A percentile compares a stretch with the other conserved stretches of the same genome.
Evolutionary conservation across 129 eudicot species (phyloP).

Genomic region (Artemisia argyi): DNA sequence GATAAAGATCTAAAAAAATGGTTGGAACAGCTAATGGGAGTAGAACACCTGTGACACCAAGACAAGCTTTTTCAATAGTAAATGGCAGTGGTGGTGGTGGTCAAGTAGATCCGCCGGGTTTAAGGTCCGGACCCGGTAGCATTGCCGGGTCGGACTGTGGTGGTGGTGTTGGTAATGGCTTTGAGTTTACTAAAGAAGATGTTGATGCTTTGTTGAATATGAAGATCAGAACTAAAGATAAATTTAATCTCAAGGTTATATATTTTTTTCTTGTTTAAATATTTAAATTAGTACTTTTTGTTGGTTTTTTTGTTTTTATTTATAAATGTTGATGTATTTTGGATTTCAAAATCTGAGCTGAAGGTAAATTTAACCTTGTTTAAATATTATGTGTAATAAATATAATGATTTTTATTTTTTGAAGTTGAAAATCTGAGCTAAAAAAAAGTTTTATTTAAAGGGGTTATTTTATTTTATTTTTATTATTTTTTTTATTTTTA

Average conservation of each 20-base stretch:
- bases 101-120: constrained; percentile 51
- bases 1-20: constrained; percentile 64
- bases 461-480: too few relatives aligned
- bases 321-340: too few relatives aligned
- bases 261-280: too few relatives aligned
- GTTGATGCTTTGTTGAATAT: constrained; percentile 79
- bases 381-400: too few relatives aligned
- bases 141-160: constrained; percentile 63
- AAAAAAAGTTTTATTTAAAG: too few relatives aligned
- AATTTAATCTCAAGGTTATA: constrained; percentile 67
- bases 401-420: too few relatives aligned
- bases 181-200: constrained; percentile 72
- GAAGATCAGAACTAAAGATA: constrained; percentile 81
- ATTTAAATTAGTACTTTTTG: too few relatives aligned
- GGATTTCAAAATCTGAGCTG: too few relatives aligned
- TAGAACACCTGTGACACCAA: constrained; percentile 36
- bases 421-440: too few relatives aligned
- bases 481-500: too few relatives aligned
- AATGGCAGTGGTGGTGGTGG: constrained; percentile 50
- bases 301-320: too few relatives aligned
- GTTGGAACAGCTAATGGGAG: constrained; percentile 60
- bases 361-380: too few relatives aligned
- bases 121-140: constrained; percentile 60
- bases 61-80: constrained; percentile 65
- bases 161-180: not conserved